Evolutionary conservation across 495 filamentous ascomycete genomes (phyloP), one percentile per base, ranked within the genome.

Genomic region (Neurospora terricola): DNA sequence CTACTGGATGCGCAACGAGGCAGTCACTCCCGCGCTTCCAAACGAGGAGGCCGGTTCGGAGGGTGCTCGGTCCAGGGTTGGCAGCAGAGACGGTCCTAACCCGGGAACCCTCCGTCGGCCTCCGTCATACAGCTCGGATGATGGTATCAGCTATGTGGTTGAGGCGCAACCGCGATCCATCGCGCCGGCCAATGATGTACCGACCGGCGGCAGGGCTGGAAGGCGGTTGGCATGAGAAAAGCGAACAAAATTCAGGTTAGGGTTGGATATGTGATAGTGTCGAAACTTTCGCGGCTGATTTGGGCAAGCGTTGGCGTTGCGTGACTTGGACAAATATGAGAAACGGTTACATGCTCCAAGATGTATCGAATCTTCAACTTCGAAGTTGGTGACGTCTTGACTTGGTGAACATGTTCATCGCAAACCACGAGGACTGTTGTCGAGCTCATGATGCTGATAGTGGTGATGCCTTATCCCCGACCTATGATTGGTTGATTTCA

Each of bases 91-190:
- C 36, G 73, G 62, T 2, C 27, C 69, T 8, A 54, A 36, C 16
- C 42, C 37, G 42, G 70, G 72, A 39, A 75, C 75, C 36, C 74
- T 71, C 38, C 80, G 82, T 16, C 84, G 91, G 5, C 91, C 91
- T 21, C 91, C 91, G 43, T 92, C 89, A 34, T 94, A 93, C 77
- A 82, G 86, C 21, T 92, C 90, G 0, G 91, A 93, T 23, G 88
- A 94, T 74, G 91, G 91, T 0, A 84, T 94, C 18, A 84, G 85
- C 62, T 93, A 93, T 75, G 89, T 90, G 27, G 84, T 92, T 18
- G 86, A 89, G 70, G 89, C 89, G 9, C 83, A 84, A 66, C 88
- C 88, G 30, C 76, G 88, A 74, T 88, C 86, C 10, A 84, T 86
- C 16, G 84, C 82, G 8, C 84, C 86, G 16, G 78, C 79, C 14